Conservation (phyloP, 768 basidiomycete genomes). For the Auriscalpium vulgare region DNA sequence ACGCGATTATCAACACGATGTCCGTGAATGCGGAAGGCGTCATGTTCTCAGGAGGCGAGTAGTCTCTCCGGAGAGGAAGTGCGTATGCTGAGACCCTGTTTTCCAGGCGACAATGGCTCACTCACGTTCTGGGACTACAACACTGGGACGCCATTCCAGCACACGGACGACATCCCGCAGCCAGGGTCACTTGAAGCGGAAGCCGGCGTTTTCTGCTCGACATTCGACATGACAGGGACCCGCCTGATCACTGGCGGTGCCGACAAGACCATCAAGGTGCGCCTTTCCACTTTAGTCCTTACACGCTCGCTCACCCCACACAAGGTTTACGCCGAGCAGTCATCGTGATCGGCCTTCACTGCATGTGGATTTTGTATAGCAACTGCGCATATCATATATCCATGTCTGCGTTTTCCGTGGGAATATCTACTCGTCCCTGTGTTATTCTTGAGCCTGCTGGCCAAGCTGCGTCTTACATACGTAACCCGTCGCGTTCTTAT, state of each 20-base stretch:
- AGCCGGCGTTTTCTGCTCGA: conserved; percentile 93
- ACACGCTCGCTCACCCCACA: not conserved
- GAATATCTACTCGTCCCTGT: no score
- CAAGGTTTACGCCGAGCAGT: conserved; percentile 67
- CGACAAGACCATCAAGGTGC: conserved; percentile 97
- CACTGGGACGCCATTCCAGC: conserved; percentile 92
- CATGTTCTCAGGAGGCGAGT: conserved; percentile 90
- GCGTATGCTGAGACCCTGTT: not conserved
- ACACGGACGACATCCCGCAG: conserved; percentile 88
- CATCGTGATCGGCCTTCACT: conserved; percentile 29
- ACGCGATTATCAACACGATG: conserved; percentile 95
- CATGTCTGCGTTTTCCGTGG: no score
- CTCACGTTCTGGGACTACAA: conserved; percentile 92
- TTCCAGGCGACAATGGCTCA: conserved; percentile 81
- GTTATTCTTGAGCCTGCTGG: no score
- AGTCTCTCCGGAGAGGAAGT: not conserved
- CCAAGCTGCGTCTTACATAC: no score
- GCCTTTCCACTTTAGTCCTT: conserved; percentile 16
- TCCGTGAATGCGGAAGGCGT: conserved; percentile 94
- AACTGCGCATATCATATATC: no score
- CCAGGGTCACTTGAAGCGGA: conserved; percentile 98
- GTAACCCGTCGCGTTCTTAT: no score
- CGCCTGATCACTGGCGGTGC: conserved; percentile 93
- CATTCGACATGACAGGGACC: conserved; percentile 93
- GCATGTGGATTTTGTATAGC: not conserved